A percentile compares a stretch with the other conserved stretches of the same genome.
Conservation (phyloP, 345 rosid genomes). For the Orychophragmus violaceus region DNA sequence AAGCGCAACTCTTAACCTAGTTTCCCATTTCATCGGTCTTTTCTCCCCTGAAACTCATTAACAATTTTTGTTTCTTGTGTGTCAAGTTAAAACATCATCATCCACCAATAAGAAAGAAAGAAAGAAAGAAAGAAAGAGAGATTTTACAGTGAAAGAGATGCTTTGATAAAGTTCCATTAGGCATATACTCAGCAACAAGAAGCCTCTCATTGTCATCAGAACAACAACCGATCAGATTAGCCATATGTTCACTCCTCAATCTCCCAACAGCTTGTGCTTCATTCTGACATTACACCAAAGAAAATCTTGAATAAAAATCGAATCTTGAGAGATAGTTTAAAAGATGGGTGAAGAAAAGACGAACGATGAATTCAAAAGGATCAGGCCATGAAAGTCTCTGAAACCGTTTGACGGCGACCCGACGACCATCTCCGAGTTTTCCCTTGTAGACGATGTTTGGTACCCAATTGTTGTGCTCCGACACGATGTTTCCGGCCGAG, state of each 20-base stretch:
- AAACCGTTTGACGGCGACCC: constrained; percentile 65
- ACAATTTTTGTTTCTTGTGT: background rate
- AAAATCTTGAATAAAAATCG: background rate
- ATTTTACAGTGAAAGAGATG: constrained; percentile 85
- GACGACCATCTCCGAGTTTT: constrained; percentile 50
- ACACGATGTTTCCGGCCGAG: constrained; percentile 51
- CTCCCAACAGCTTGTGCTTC: constrained; percentile 78
- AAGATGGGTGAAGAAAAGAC: background rate
- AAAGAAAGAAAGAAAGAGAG: background rate
- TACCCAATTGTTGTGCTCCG: constrained; percentile 65
- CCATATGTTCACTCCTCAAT: constrained; percentile 75
- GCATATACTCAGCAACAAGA: constrained; percentile 89
- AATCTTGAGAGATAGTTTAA: background rate
- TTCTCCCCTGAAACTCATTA: constrained; percentile 58
- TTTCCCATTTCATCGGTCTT: constrained; percentile 96
- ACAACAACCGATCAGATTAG: constrained; percentile 89
- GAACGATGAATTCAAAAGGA: constrained; percentile 58
- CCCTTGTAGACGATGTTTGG: constrained; percentile 69
- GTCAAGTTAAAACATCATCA: background rate
- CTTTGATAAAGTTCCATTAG: constrained; percentile 80
- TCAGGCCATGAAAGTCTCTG: constrained; percentile 66
- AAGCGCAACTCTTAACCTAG: constrained; percentile 75
- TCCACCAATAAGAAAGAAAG: background rate
- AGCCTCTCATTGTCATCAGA: constrained; percentile 75
- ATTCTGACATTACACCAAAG: constrained; percentile 37